phyloP scores from a whole-genome alignment of 768 basidiomycete species.

The Termitomyces eurrhizus region DNA sequence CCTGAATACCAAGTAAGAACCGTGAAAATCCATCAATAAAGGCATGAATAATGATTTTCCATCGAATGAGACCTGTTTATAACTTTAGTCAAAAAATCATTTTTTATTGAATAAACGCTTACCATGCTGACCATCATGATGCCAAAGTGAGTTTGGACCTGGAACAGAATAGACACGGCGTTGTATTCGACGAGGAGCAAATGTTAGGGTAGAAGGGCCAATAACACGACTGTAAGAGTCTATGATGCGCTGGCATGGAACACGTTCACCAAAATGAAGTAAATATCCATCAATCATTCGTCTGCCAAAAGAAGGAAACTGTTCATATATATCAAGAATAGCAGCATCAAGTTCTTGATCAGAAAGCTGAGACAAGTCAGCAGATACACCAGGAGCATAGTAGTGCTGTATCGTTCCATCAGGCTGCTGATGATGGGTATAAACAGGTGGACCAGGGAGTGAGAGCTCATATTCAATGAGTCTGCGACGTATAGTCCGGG shows the following conservation, averaged over 20 bases:
- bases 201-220: background rate
- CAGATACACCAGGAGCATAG: background rate
- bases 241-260: background rate
- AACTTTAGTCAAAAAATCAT: no score
- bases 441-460: background rate
- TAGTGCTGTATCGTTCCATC: background rate
- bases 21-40: no score
- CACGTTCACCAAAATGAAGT: background rate
- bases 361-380: background rate
- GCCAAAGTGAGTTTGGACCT: no score
- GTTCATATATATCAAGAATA: background rate
- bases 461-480: background rate
- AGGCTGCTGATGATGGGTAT: background rate
- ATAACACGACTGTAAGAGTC: background rate
- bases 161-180: no score
- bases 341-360: background rate
- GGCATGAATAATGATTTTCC: no score
- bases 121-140: no score
- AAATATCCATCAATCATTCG: no score
- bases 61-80: no score
- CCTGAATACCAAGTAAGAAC: no score
- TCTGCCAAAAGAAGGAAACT: no score
- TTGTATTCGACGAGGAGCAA: no score
- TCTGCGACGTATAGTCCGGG: background rate
- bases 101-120: no score